Conservation (phyloP, 805 yeast genomes). For the Wickerhamiella brachini region DNA sequence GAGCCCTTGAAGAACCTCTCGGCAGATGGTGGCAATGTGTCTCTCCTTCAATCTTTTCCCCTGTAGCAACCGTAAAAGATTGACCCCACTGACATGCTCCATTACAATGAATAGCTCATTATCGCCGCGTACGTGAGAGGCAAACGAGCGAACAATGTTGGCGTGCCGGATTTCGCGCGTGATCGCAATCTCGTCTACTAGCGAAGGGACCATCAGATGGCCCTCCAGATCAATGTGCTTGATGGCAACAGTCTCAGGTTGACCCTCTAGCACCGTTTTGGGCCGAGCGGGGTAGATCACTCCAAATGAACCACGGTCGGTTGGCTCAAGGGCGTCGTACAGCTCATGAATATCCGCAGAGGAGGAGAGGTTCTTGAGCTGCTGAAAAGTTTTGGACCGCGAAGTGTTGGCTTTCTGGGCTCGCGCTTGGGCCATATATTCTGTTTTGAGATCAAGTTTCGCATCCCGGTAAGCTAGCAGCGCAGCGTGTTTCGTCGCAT, state of each 20-base stretch:
- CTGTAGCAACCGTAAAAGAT: constrained; percentile 86
- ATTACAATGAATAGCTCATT: constrained; percentile 91
- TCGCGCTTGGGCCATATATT: too few species aligned
- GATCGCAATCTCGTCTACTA: constrained; percentile 82
- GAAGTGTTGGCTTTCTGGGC: too few species aligned
- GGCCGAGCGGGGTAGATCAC: too few species aligned
- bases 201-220: constrained; percentile 89
- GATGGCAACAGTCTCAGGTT: constrained; percentile 50
- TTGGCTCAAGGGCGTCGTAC: too few species aligned
- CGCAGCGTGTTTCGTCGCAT: too few species aligned
- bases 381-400: too few species aligned
- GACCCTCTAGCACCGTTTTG: too few species aligned
- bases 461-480: too few species aligned
- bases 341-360: too few species aligned
- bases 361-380: too few species aligned
- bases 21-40: constrained; percentile 84
- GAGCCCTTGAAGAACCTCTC: constrained; percentile 80
- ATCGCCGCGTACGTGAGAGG: constrained; percentile 63
- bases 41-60: constrained; percentile 73
- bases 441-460: too few species aligned
- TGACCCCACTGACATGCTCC: constrained; percentile 99
- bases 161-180: constrained; percentile 94
- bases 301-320: too few species aligned
- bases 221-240: constrained; percentile 86
- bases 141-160: constrained; percentile 88